Evolutionary conservation across 2,329 filamentous ascomycete genomes (phyloP).

Genomic region (Chalaropsis ovoidea): DNA sequence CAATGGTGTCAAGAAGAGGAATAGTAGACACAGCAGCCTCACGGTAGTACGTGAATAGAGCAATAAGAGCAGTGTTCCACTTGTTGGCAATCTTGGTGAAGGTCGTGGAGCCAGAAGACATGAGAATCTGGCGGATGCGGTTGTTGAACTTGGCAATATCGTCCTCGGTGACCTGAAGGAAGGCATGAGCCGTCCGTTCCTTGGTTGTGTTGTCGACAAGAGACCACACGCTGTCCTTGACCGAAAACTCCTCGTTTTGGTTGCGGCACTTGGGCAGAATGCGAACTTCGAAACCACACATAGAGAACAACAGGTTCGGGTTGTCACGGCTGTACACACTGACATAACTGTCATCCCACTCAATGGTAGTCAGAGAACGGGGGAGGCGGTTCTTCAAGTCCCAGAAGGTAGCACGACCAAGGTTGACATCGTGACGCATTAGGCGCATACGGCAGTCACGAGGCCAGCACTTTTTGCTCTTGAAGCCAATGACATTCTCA

Average conservation of each 20-base stretch:
- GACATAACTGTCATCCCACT: constrained; percentile 98
- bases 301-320: constrained; percentile 91
- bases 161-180: constrained; percentile 94
- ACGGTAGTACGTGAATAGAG: constrained; percentile 95
- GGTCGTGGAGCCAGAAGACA: constrained; percentile 98
- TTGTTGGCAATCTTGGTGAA: constrained; percentile 99
- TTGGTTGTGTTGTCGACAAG: constrained; percentile 93
- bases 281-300: constrained; percentile 95
- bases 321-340: constrained; percentile 98
- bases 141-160: constrained; percentile 99
- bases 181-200: constrained; percentile 92
- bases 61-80: constrained; percentile 97
- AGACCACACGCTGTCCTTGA: constrained; percentile 98
- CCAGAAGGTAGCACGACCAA: constrained; percentile 97
- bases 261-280: constrained; percentile 93
- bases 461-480: constrained; percentile 99
- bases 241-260: constrained; percentile 88
- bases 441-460: constrained; percentile 93
- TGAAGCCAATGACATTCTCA: constrained; percentile 97
- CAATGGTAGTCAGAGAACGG: constrained; percentile 88
- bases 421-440: constrained; percentile 97
- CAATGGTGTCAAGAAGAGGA: constrained; percentile 87
- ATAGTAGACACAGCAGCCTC: constrained; percentile 95
- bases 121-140: constrained; percentile 92
- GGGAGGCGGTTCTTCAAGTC: constrained; percentile 95